A percentile compares a stretch with the other conserved stretches of the same genome.
These are phyloP conservation scores for Zalerion maritima DNA, from an alignment of 495 filamentous ascomycete genomes.

Conservation along the genomic window DNA sequence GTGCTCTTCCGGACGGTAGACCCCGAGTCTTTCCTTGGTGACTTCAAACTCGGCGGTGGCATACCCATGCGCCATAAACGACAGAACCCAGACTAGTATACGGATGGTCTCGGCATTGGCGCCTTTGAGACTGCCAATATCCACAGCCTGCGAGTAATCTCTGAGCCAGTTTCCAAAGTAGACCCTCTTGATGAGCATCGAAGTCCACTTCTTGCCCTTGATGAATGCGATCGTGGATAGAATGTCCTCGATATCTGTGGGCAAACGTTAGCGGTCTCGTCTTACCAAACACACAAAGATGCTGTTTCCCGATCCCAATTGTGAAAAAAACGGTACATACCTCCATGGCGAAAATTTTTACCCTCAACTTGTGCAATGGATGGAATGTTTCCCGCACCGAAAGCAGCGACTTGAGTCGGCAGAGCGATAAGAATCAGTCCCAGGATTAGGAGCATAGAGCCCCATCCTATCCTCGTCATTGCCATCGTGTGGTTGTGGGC, in stretches of 20 bases:
- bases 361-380: slow-evolving; percentile 89
- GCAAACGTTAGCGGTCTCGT: not conserved
- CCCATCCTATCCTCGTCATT: slow-evolving; percentile 21
- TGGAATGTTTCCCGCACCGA: slow-evolving; percentile 93
- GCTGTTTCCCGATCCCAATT: too few species aligned
- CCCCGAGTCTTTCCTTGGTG: slow-evolving; percentile 75
- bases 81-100: slow-evolving; percentile 74
- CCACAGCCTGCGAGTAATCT: slow-evolving; percentile 78
- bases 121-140: slow-evolving; percentile 79
- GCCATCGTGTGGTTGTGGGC: too few species aligned
- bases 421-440: slow-evolving; percentile 46
- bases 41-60: slow-evolving; percentile 97
- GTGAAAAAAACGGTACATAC: slow-evolving; percentile 12
- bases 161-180: slow-evolving; percentile 82
- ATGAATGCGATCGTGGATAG: slow-evolving; percentile 81
- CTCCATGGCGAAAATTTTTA: slow-evolving; percentile 89
- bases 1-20: slow-evolving; percentile 91
- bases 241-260: slow-evolving; percentile 68
- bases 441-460: slow-evolving; percentile 30
- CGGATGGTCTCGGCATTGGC: slow-evolving; percentile 84
- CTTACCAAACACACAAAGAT: not conserved
- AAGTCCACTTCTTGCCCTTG: slow-evolving; percentile 87
- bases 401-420: slow-evolving; percentile 51
- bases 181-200: slow-evolving; percentile 72
- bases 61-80: slow-evolving; percentile 88